These are phyloP conservation scores for Microdochium bolleyi DNA, from an alignment of 2,329 filamentous ascomycete species.

Conservation along the genomic window DNA sequence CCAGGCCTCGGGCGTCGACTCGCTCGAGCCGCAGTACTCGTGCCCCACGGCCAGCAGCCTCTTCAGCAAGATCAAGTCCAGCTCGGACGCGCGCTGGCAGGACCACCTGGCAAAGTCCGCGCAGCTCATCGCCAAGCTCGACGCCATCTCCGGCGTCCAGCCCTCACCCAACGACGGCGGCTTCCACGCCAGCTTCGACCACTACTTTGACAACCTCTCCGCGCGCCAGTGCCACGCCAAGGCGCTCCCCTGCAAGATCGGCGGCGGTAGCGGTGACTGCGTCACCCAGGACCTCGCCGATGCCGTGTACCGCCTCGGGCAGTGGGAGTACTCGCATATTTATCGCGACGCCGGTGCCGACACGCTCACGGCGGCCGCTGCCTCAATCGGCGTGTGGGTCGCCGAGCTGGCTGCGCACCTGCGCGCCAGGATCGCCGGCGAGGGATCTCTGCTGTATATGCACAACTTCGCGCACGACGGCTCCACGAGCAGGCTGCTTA, in stretches of 20 bases:
- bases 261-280: slow-evolving; percentile 43
- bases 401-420: slow-evolving; percentile 64
- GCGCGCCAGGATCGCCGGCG: slow-evolving; percentile 35
- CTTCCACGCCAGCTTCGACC: slow-evolving; percentile 69
- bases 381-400: slow-evolving; percentile 64
- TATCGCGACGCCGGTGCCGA: slow-evolving; percentile 56
- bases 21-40: slow-evolving; percentile 64
- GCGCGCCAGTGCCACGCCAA: slow-evolving; percentile 70
- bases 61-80: slow-evolving; percentile 35
- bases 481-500: slow-evolving; percentile 57
- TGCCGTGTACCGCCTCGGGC: slow-evolving; percentile 64
- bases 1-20: slow-evolving; percentile 54
- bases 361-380: slow-evolving; percentile 54
- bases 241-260: slow-evolving; percentile 59
- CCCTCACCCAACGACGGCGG: slow-evolving; percentile 33
- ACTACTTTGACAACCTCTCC: slow-evolving; percentile 80
- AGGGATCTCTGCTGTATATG: slow-evolving; percentile 41
- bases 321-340: slow-evolving; percentile 75
- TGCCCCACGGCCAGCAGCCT: slow-evolving; percentile 45
- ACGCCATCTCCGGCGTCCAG: slow-evolving; percentile 60
- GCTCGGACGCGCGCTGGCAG: slow-evolving; percentile 45
- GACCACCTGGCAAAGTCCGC: slow-evolving; percentile 51
- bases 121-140: slow-evolving; percentile 50
- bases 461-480: slow-evolving; percentile 82
- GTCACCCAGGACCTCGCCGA: slow-evolving; percentile 56